These are phyloP conservation scores for Ascochyta clinopodiicola DNA, from an alignment of 2,329 filamentous ascomycete genomes.

Conservation along the genomic window DNA sequence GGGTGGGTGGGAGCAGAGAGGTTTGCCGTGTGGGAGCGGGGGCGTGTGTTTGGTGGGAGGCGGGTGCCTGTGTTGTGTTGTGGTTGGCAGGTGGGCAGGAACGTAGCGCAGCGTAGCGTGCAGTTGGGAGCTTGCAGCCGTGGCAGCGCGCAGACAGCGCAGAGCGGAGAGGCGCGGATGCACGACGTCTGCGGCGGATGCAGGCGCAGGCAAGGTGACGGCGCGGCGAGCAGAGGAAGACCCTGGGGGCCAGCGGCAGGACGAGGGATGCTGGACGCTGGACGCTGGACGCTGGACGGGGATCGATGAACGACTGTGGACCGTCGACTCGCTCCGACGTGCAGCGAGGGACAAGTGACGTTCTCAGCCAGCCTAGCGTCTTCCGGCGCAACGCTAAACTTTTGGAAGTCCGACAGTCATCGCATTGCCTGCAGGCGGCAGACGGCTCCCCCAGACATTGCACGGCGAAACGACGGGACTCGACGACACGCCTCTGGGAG, in stretches of 20 bases:
- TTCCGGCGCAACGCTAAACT: background rate
- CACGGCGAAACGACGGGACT: background rate
- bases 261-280: constrained; percentile 13
- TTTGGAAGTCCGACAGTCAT: constrained; percentile 3
- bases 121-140: too few species aligned
- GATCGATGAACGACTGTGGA: background rate
- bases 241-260: constrained; percentile 19
- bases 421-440: background rate
- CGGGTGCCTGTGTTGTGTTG: constrained; percentile 18
- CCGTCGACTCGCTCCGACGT: constrained; percentile 12
- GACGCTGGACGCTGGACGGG: background rate
- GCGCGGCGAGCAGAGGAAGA: constrained; percentile 12
- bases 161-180: constrained; percentile 5
- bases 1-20: background rate
- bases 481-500: background rate
- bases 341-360: constrained; percentile 8
- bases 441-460: too few species aligned
- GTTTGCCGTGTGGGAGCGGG: constrained; percentile 10
- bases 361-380: constrained; percentile 6
- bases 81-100: constrained; percentile 4
- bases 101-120: too few species aligned
- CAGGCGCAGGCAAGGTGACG: background rate
- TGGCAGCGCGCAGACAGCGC: constrained; percentile 1
- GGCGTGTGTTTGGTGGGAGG: constrained; percentile 14
- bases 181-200: background rate